Evolutionary conservation across 306 rosid genomes (phyloP).

Genomic region (Quercus alba): DNA sequence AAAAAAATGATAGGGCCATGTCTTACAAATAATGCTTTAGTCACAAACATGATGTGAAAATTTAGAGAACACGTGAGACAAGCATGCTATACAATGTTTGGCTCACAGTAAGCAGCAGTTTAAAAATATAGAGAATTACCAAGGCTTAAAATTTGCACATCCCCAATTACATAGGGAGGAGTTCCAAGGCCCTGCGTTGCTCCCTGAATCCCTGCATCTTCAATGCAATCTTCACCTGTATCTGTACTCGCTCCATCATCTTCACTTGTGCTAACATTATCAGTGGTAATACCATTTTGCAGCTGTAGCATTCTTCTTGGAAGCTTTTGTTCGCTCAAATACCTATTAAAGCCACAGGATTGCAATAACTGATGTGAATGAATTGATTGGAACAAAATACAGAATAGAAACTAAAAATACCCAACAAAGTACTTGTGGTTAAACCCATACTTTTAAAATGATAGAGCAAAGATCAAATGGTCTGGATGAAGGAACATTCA

Average conservation of each 20-base stretch:
- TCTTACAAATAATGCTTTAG: not conserved
- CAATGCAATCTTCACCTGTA: slow-evolving; percentile 64
- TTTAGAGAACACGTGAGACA: slow-evolving; percentile 12
- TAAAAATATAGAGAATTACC: slow-evolving; percentile 46
- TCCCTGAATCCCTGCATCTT: slow-evolving; percentile 39
- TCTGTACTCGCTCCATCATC: slow-evolving; percentile 71
- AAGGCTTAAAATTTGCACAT: slow-evolving; percentile 67
- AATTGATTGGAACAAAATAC: not conserved
- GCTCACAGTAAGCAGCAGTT: not conserved
- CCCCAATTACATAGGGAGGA: slow-evolving; percentile 71
- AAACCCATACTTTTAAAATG: not conserved
- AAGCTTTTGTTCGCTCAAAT: slow-evolving; percentile 82
- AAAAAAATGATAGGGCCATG: not conserved
- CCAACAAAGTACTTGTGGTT: not conserved
- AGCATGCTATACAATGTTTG: not conserved
- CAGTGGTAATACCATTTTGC: slow-evolving; percentile 63
- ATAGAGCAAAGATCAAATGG: not conserved
- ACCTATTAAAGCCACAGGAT: slow-evolving; percentile 49
- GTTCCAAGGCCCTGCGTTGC: slow-evolving; percentile 38
- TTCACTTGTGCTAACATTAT: slow-evolving; percentile 59
- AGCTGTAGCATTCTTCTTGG: slow-evolving; percentile 78
- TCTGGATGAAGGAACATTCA: not conserved
- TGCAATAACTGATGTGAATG: slow-evolving; percentile 15
- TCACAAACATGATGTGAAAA: not conserved
- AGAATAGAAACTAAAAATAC: not conserved